Evolutionary conservation across 2,329 filamentous ascomycete genomes (phyloP).

Genomic region (Mycogone perniciosa): DNA sequence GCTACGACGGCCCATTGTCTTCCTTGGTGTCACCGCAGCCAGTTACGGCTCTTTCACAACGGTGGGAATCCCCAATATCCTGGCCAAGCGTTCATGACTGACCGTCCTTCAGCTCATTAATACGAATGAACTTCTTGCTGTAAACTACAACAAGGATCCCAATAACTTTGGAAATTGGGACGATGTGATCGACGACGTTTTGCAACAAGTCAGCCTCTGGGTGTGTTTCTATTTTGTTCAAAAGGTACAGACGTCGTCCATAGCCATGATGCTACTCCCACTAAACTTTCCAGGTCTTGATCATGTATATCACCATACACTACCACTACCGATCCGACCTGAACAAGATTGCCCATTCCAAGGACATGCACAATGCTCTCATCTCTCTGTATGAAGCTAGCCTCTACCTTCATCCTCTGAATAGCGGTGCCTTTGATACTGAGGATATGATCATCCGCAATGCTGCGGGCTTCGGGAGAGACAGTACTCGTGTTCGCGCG

Average conservation of each 20-base stretch:
- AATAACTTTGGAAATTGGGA: not conserved
- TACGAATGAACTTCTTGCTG: too few species aligned
- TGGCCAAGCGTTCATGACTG: too few species aligned
- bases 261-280: constrained; percentile 14
- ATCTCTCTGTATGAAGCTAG: not conserved
- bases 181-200: not conserved
- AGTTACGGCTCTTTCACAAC: constrained; percentile 9
- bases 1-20: constrained; percentile 19
- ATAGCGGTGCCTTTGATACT: not conserved
- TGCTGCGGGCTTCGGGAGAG: not conserved
- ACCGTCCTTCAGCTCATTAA: too few species aligned
- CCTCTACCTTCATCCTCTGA: not conserved
- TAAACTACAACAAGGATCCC: constrained; percentile 11
- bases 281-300: too few species aligned
- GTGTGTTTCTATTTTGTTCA: constrained; percentile 22
- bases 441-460: constrained; percentile 5
- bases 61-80: not conserved
- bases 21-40: constrained; percentile 15
- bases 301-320: constrained; percentile 22
- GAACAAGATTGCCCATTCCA: constrained; percentile 18
- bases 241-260: constrained; percentile 13
- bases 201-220: constrained; percentile 18
- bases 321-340: constrained; percentile 23
- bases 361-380: constrained; percentile 4
- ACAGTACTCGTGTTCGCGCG: not conserved